phyloP scores from a whole-genome alignment of 2,329 filamentous ascomycete species.

The Alternaria novae-zelandiae region DNA sequence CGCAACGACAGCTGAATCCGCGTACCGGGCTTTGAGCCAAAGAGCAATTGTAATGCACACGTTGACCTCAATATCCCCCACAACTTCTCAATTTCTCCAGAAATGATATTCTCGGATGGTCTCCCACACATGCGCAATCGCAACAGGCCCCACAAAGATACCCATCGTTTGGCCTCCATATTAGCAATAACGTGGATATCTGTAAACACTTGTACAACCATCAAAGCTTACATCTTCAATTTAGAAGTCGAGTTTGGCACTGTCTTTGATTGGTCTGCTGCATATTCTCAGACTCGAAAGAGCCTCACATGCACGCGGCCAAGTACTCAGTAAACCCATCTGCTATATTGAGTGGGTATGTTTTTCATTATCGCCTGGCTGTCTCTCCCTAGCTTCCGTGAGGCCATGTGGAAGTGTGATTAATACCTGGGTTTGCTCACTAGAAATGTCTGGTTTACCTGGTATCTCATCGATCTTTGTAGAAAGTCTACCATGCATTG shows the following conservation, averaged over 20 bases:
- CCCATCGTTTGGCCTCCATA: constrained; percentile 15
- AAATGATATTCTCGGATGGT: background rate
- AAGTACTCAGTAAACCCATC: constrained; percentile 15
- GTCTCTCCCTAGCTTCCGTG: background rate
- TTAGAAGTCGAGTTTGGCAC: constrained; percentile 15
- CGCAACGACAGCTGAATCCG: background rate
- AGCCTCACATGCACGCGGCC: constrained; percentile 15
- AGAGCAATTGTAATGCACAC: background rate
- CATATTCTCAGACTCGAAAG: constrained; percentile 9
- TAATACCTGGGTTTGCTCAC: constrained; percentile 12
- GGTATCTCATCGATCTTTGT: background rate
- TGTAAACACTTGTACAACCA: constrained; percentile 10
- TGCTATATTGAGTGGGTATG: constrained; percentile 14
- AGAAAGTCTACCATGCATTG: constrained; percentile 26
- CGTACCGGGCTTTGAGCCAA: background rate
- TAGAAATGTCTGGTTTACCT: background rate
- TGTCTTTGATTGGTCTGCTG: constrained; percentile 8
- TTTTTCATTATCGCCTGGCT: constrained; percentile 2
- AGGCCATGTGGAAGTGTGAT: constrained; percentile 6
- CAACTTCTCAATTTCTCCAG: background rate
- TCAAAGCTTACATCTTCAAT: constrained; percentile 8
- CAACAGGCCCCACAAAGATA: constrained; percentile 16
- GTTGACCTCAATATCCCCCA: background rate
- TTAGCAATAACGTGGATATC: constrained; percentile 25
- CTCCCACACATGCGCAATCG: background rate